Evolutionary conservation across 345 rosid species (phyloP).

Genomic region (Moringa oleifera): DNA sequence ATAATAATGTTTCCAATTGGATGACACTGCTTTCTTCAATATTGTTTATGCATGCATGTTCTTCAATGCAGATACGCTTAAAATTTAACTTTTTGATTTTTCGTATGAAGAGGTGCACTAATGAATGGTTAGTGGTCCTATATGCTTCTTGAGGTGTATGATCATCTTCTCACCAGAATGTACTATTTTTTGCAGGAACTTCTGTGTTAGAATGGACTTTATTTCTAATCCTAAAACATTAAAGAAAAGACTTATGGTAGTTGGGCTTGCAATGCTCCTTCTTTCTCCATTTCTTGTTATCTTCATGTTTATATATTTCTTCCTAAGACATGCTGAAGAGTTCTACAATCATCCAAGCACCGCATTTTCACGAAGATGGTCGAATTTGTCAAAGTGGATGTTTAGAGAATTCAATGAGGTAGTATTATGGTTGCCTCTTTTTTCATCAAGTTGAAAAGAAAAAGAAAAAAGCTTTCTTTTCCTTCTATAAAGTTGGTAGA

Average conservation of each 20-base stretch:
- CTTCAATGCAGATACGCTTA: not conserved
- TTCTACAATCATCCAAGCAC: constrained; percentile 96
- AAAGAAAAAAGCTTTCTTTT: not conserved
- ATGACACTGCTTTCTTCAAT: not conserved
- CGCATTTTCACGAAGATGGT: constrained; percentile 97
- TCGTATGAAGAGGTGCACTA: constrained; percentile 3
- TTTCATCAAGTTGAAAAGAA: too few species aligned
- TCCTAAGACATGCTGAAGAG: constrained; percentile 96
- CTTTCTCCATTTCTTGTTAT: constrained; percentile 95
- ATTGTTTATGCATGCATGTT: constrained; percentile 1
- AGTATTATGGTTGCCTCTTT: constrained; percentile 5
- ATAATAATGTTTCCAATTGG: too few species aligned
- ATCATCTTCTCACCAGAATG: constrained; percentile 28
- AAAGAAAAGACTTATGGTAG: constrained; percentile 80
- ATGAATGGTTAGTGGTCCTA: constrained; percentile 2
- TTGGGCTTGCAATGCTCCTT: constrained; percentile 83
- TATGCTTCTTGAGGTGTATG: constrained; percentile 6
- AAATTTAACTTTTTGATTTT: not conserved
- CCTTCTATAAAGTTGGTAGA: not conserved
- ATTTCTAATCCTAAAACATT: constrained; percentile 70
- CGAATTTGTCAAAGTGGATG: constrained; percentile 94
- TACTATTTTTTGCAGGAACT: constrained; percentile 64
- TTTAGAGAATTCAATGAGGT: constrained; percentile 99
- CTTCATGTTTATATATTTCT: constrained; percentile 92
- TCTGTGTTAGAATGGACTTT: constrained; percentile 81